Evolutionary conservation across 345 rosid genomes (phyloP).

Genomic region (Bruguiera gymnorhiza): DNA sequence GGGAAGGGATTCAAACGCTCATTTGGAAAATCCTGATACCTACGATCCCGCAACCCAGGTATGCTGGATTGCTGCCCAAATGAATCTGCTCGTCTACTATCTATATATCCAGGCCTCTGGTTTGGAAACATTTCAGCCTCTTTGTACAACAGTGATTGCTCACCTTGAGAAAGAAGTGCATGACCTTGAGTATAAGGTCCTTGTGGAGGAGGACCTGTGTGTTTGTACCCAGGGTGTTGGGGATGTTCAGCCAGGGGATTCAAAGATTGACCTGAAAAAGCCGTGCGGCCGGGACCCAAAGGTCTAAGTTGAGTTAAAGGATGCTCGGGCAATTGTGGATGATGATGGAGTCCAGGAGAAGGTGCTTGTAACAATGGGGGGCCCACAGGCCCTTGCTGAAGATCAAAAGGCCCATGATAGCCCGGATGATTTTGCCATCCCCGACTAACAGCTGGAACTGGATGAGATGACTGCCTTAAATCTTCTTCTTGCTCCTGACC

Average conservation of each 20-base stretch:
- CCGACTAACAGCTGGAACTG: slow-evolving; percentile 14
- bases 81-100: slow-evolving; percentile 35
- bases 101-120: slow-evolving; percentile 32
- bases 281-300: slow-evolving; percentile 31
- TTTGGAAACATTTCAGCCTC: slow-evolving; percentile 29
- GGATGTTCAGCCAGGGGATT: slow-evolving; percentile 15
- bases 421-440: slow-evolving; percentile 26
- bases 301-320: slow-evolving; percentile 36
- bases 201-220: slow-evolving; percentile 31
- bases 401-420: slow-evolving; percentile 26
- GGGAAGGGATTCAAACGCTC: slow-evolving; percentile 33
- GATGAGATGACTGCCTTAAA: slow-evolving; percentile 18
- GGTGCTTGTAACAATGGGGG: slow-evolving; percentile 40
- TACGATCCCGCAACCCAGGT: slow-evolving; percentile 29
- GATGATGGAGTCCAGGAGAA: slow-evolving; percentile 36
- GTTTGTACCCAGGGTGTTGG: slow-evolving; percentile 21
- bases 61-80: slow-evolving; percentile 28
- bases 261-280: slow-evolving; percentile 16
- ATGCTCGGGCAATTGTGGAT: slow-evolving; percentile 29
- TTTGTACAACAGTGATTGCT: slow-evolving; percentile 25
- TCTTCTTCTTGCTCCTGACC: slow-evolving; percentile 29
- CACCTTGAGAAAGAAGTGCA: slow-evolving; percentile 24
- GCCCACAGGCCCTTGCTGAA: slow-evolving; percentile 40
- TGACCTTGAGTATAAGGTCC: slow-evolving; percentile 33
- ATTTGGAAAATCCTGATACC: slow-evolving; percentile 35